Evolutionary conservation across 2,329 filamentous ascomycete species (phyloP).

Genomic region (Fusarium sp.): DNA sequence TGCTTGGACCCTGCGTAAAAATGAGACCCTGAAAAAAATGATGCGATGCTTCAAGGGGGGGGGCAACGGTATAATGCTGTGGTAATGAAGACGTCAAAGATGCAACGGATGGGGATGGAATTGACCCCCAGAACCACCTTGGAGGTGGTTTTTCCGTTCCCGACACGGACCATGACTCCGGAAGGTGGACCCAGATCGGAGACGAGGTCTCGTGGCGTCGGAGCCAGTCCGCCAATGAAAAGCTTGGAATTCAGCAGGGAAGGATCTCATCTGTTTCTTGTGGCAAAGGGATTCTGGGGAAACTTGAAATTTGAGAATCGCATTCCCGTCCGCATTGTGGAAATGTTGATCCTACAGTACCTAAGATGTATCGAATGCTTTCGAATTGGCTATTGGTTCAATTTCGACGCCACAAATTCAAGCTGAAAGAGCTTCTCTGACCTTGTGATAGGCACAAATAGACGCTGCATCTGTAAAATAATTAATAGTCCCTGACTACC

Average conservation of each 20-base stretch:
- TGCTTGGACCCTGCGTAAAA: conserved; percentile 15
- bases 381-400: not conserved
- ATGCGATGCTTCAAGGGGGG: not conserved
- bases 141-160: conserved; percentile 10
- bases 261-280: not conserved
- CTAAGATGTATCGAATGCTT: not conserved
- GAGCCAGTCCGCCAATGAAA: conserved; percentile 26
- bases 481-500: no score
- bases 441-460: not conserved
- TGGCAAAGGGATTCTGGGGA: not conserved
- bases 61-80: not conserved
- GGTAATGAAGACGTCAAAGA: conserved; percentile 26
- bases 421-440: not conserved
- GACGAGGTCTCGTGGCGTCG: conserved; percentile 2
- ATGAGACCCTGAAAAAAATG: conserved; percentile 24
- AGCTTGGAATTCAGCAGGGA: not conserved
- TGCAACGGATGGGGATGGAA: not conserved
- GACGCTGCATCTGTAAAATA: not conserved
- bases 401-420: not conserved
- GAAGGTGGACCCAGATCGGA: not conserved
- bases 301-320: not conserved
- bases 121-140: conserved; percentile 2
- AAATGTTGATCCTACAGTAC: not conserved
- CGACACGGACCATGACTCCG: not conserved
- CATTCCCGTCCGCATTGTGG: not conserved